phyloP scores from a whole-genome alignment of 1,284 basidiomycete genomes.

The Malassezia furfur region DNA sequence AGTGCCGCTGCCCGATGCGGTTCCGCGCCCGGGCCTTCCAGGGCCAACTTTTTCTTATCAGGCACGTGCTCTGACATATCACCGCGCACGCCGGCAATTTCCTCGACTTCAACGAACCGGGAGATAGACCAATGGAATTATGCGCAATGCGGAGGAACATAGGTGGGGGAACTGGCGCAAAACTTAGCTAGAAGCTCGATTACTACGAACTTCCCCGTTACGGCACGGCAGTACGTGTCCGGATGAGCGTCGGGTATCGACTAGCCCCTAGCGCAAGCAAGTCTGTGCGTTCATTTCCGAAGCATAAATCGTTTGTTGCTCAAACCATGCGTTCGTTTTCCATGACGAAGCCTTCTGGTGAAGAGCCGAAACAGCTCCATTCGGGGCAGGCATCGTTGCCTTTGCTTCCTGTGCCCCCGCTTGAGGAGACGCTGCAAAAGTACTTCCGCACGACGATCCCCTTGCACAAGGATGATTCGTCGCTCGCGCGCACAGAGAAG shows the following conservation, averaged over 20 bases:
- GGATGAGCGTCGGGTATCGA: not conserved
- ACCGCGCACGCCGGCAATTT: too few species aligned
- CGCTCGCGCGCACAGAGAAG: slow-evolving; percentile 29
- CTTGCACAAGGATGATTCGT: slow-evolving; percentile 22
- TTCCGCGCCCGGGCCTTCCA: too few species aligned
- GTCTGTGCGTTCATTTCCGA: not conserved
- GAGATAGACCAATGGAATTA: too few species aligned
- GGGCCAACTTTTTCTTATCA: too few species aligned
- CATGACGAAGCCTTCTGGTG: not conserved
- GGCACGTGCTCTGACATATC: too few species aligned
- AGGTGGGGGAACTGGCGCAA: too few species aligned
- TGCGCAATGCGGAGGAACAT: too few species aligned
- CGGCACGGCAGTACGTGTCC: not conserved
- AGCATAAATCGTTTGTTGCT: not conserved
- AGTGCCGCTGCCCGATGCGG: too few species aligned
- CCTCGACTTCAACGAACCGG: too few species aligned
- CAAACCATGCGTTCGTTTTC: slow-evolving; percentile 13
- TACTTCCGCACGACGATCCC: slow-evolving; percentile 40
- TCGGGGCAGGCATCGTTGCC: slow-evolving; percentile 40
- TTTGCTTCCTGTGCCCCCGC: slow-evolving; percentile 40
- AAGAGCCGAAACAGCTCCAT: slow-evolving; percentile 23
- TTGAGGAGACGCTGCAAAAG: slow-evolving; percentile 42
- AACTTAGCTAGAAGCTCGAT: too few species aligned
- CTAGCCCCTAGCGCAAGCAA: not conserved
- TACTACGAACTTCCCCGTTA: too few species aligned